A percentile compares a stretch with the other conserved stretches of the same genome.
phyloP scores from a whole-genome alignment of 305 asterid species.

The Rubia balearica region DNA sequence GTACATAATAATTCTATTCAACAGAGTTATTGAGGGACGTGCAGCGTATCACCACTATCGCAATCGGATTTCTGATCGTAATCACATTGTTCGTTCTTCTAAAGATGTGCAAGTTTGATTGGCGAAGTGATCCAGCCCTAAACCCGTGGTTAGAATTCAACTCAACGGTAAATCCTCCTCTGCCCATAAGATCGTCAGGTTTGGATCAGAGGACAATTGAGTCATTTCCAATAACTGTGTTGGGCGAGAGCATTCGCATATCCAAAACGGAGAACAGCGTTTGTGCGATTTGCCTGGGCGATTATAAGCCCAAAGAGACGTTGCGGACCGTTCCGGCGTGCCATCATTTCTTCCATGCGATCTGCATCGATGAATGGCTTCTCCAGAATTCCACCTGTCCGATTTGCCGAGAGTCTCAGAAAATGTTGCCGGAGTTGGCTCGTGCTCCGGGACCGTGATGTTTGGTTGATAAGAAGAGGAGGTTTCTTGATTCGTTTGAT shows the following conservation, averaged over 20 bases:
- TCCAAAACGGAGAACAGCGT: slow-evolving; percentile 17
- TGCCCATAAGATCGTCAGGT: not conserved
- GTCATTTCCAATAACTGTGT: slow-evolving; percentile 17
- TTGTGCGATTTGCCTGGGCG: slow-evolving; percentile 25
- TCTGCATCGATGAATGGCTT: slow-evolving; percentile 27
- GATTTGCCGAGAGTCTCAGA: slow-evolving; percentile 23
- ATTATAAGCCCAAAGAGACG: slow-evolving; percentile 19
- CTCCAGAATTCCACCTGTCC: slow-evolving; percentile 23
- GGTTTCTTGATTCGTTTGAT: too few relatives aligned
- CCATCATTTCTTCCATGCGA: slow-evolving; percentile 22
- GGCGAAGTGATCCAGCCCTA: slow-evolving; percentile 5
- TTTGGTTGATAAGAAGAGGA: too few relatives aligned
- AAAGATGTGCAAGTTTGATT: slow-evolving; percentile 23
- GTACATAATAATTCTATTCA: too few relatives aligned
- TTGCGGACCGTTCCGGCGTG: slow-evolving; percentile 22
- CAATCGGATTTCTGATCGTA: slow-evolving; percentile 13
- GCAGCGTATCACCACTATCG: not conserved
- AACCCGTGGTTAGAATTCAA: not conserved
- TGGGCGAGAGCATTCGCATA: slow-evolving; percentile 22
- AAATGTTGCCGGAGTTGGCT: not conserved
- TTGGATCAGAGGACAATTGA: slow-evolving; percentile 18
- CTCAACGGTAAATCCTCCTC: not conserved
- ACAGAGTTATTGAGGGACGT: not conserved
- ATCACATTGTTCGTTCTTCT: slow-evolving; percentile 28
- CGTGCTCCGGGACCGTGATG: not conserved